phyloP scores from a whole-genome alignment of 768 basidiomycete species.

The Tylopilus vinaceipallidus region DNA sequence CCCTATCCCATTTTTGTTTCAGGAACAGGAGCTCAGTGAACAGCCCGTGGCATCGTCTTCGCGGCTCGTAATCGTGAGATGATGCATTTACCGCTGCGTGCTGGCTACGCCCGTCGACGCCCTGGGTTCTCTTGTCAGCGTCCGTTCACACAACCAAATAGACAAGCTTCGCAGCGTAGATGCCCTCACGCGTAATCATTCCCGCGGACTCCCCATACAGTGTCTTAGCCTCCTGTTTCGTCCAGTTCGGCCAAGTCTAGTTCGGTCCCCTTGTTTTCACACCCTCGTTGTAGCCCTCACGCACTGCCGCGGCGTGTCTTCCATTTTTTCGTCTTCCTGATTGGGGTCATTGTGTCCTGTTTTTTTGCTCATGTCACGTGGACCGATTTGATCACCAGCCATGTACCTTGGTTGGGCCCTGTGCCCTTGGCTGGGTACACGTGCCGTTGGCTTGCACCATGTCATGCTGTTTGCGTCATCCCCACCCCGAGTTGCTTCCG shows the following conservation, averaged over 20 bases:
- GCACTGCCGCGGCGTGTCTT: neutral
- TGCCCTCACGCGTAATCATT: neutral
- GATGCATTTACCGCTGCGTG: too few relatives aligned
- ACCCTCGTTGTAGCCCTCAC: neutral
- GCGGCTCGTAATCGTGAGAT: too few relatives aligned
- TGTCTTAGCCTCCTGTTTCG: neutral
- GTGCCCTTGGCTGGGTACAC: neutral
- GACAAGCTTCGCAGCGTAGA: neutral
- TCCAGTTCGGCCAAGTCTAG: too few relatives aligned
- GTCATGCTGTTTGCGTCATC: neutral
- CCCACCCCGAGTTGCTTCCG: neutral
- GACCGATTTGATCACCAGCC: neutral
- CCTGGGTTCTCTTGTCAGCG: neutral
- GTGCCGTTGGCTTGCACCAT: neutral
- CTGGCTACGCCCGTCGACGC: neutral
- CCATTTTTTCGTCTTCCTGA: too few relatives aligned
- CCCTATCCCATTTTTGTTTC: neutral
- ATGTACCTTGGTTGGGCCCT: neutral
- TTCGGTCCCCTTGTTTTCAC: neutral
- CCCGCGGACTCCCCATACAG: neutral
- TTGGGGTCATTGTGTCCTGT: neutral
- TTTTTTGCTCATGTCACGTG: neutral
- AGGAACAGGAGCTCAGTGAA: slow-evolving; percentile 1
- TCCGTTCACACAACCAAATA: neutral
- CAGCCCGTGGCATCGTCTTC: slow-evolving; percentile 12